Conservation (phyloP, 2,329 filamentous ascomycete species). For the Aspergillus jensenii region DNA sequence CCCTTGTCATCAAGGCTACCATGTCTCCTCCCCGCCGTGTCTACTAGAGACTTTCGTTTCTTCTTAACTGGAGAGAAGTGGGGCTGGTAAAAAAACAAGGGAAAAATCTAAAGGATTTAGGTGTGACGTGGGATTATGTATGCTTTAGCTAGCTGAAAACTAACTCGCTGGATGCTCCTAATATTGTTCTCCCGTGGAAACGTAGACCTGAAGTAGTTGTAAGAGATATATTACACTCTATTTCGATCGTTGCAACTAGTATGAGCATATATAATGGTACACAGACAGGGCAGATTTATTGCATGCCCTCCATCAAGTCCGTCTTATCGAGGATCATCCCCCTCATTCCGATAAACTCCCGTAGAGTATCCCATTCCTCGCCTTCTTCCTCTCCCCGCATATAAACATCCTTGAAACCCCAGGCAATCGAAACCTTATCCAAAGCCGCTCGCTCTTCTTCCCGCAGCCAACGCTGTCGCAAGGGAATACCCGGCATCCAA, state of each 20-base stretch:
- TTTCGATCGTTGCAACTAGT: not conserved
- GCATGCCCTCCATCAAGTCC: constrained; percentile 91
- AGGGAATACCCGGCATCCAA: constrained; percentile 78
- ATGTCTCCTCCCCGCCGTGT: constrained; percentile 98
- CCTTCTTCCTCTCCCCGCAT: constrained; percentile 88
- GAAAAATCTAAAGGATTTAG: constrained; percentile 11
- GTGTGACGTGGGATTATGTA: constrained; percentile 27
- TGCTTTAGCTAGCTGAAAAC: constrained; percentile 33
- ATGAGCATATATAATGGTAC: not conserved
- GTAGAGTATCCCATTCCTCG: constrained; percentile 80
- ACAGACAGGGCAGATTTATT: constrained; percentile 42
- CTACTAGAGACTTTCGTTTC: constrained; percentile 66
- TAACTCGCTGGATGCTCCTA: constrained; percentile 34
- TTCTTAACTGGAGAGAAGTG: not conserved
- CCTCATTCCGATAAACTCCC: constrained; percentile 77
- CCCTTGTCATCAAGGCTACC: constrained; percentile 99
- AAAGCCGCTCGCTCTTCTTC: constrained; percentile 88
- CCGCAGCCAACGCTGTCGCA: constrained; percentile 79
- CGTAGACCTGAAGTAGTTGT: not conserved
- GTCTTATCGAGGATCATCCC: constrained; percentile 89
- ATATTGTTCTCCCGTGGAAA: not conserved
- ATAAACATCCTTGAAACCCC: constrained; percentile 83
- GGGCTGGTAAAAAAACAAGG: not conserved
- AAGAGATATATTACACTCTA: not conserved
- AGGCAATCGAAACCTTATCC: constrained; percentile 81